Evolutionary conservation across 805 yeast species (phyloP), one percentile per base, ranked within the genome.

Genomic region (Kockiozyma suomiensis): DNA sequence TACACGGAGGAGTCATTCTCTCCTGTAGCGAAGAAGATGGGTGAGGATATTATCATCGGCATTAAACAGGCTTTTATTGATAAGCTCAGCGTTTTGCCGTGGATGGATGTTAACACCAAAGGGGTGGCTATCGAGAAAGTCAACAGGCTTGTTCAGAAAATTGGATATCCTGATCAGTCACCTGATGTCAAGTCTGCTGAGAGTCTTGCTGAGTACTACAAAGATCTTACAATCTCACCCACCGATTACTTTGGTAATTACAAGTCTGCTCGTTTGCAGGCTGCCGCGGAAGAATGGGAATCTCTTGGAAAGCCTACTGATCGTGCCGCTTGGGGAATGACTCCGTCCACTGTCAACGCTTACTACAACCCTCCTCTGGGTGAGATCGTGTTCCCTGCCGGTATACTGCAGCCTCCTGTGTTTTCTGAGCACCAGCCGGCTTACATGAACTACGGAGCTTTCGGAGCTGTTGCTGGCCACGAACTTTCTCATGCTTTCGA

Each of bases 351-450:
- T n/a, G 66, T 63, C 28, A 63, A 63, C 56, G 66, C 66, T 23
- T 63, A 63, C 56, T 63, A 63, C 56, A 63, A 63, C 53, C 66
- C 66, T 28, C 63, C 62, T 4, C 56, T 61, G 17, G 66, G 66
- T 40, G 66, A 63, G 58, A 61, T 63, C 48, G 66, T 63, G 25
- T 63, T 63, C 58, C 66, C 66, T 12, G 66, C 66, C 23, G 66
- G 66, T 28, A 63, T 63, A 41, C 46, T 63, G 21, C 66, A 61
- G 53, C 56, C 57, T 4, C 66, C 66, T 25, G 66, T 63, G 50
- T 63, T 63, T 30, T 61, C 65, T 5, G 66, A 55, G 47, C 48
- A 40, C 43, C 66, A 63, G 48, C 66, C 66, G 2, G 50, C 60
- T 21, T 63, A 63, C 45, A 50, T 63, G 59, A 63, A 63, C 54